Base-by-base conservation (phyloP, 495 filamentous ascomycete genomes). In the Neurospora sp. region DNA sequence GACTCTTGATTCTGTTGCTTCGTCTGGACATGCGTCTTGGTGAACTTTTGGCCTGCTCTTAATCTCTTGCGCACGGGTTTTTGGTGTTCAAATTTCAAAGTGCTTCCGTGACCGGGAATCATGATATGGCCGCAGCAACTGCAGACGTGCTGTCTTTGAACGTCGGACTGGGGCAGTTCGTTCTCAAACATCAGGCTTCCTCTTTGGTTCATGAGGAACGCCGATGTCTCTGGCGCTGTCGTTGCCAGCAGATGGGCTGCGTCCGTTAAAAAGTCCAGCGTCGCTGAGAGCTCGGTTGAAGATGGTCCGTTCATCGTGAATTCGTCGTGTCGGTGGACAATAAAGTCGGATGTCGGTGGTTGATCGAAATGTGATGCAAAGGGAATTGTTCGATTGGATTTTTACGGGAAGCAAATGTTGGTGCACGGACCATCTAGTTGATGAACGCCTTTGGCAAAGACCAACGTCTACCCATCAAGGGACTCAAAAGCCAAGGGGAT, bases 121-220 rank as follows among this genome's bases (percentile, higher is more conserved):
- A 87, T 82, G 69, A 87, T 86, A 72, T 86, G 82, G 39, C 86
- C 86, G 74, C 86, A 88, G 65, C 82, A 82, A 40, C 76, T 81
- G 77, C 86, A 88, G 20, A 82, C 81, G 69, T 83, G 83, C 69
- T 85, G 82, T 69, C 79, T 79, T 31, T 86, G 80, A 10, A 81
- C 65, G 31, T 86, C 85, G 7, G 85, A 76, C 70, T 71, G 80
- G 16, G 79, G 74, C 8, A 86, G 27, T 27, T 83, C 81, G 73
- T 83, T 79, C 35, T 83, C 78, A 70, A 84, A 80, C 76, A 85
- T 76, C 1, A 87, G 73, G 27, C 75, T 72, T 73, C 83, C 81
- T 47, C 83, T 78, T 37, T 77, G 79, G 68, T 79, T 82, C 82
- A 88, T 85, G 40, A 88, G 76, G 72, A 86, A 83, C 40, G 84